Base-by-base conservation (phyloP, 768 basidiomycete genomes). In the Pulveroboletus sp. region DNA sequence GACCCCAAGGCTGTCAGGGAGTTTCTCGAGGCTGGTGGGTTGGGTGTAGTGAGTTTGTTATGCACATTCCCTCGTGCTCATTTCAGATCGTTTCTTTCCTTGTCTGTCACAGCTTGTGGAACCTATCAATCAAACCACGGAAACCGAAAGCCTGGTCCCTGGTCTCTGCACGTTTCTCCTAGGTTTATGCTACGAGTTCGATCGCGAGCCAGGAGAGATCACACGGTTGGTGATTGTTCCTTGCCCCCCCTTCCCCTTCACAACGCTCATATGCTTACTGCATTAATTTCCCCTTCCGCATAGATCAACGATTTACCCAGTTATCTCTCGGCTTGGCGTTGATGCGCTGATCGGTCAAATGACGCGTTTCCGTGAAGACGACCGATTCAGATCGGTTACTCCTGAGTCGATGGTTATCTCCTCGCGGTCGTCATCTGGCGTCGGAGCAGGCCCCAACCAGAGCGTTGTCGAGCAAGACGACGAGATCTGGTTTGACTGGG, bases 401-500 rank as follows among this genome's bases (percentile, higher is more conserved):
- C 94, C 94, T 0, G 93, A 95, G 54, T 77, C 79, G 8, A 78
- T 88, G 51, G 91, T 95, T 18, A 70, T 85, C 15, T 60, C 78
- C 7, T 78, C 76, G 52, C 77, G 82, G 26, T 60, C 66, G 17
- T 28, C 31, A 11, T 1, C 32, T 17, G 8, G 30, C 6, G 11
- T 30, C 15, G 52, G 53, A 1, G n/a, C 32, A 3, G 48, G 17
- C 14, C 48, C 43, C 2, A 35, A 48, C 38, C 50, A 48, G 18
- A 51, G 30, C 5, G 59, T 71, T 27, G 52, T 53, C 17, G 71
- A 73, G 45, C 82, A 82, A 54, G 86, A 89, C 60, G 89, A 82
- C 26, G 92, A 93, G 69, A 77, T 96, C 35, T 98, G 96, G 96
- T 89, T 98, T 63, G 94, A 98, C 67, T 98, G 94, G 92, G 80